These are phyloP conservation scores for Fusarium oxysporum DNA, from an alignment of 2,329 filamentous ascomycete genomes.

Conservation along the genomic window DNA sequence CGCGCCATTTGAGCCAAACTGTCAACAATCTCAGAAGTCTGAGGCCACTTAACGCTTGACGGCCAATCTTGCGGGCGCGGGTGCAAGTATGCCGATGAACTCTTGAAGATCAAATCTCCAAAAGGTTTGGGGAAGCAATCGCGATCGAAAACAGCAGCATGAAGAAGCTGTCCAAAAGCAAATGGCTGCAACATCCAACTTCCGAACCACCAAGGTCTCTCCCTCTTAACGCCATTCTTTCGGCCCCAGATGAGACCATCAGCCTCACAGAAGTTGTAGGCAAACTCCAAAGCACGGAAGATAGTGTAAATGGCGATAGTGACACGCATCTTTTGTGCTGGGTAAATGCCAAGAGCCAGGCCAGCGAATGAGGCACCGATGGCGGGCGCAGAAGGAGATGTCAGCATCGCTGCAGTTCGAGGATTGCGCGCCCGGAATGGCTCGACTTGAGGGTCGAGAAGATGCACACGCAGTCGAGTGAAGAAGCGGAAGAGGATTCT, in stretches of 20 bases:
- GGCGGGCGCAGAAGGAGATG: conserved; percentile 85
- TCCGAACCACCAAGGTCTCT: conserved; percentile 84
- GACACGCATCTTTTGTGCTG: conserved; percentile 74
- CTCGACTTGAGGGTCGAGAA: conserved; percentile 82
- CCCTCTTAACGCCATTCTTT: conserved; percentile 65
- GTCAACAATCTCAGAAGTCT: conserved; percentile 79
- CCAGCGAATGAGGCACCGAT: conserved; percentile 92
- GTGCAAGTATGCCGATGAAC: conserved; percentile 85
- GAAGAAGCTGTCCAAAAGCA: conserved; percentile 79
- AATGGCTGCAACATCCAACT: conserved; percentile 85
- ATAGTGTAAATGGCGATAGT: conserved; percentile 85
- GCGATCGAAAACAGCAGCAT: conserved; percentile 80
- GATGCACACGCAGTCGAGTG: conserved; percentile 78
- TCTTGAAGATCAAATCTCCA: conserved; percentile 70
- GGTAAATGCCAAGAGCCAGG: conserved; percentile 80
- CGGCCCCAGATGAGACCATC: conserved; percentile 75
- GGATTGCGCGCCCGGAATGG: conserved; percentile 89
- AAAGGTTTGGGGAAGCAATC: conserved; percentile 73
- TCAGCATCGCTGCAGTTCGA: conserved; percentile 77
- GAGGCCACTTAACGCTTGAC: conserved; percentile 76
- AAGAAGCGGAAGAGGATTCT: conserved; percentile 93
- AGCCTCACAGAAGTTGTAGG: conserved; percentile 85
- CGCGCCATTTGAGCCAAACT: conserved; percentile 84
- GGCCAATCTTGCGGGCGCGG: conserved; percentile 76
- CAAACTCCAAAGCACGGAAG: conserved; percentile 85